Base-by-base conservation (phyloP, 441 rosid genomes). In the Erodium texanum region DNA sequence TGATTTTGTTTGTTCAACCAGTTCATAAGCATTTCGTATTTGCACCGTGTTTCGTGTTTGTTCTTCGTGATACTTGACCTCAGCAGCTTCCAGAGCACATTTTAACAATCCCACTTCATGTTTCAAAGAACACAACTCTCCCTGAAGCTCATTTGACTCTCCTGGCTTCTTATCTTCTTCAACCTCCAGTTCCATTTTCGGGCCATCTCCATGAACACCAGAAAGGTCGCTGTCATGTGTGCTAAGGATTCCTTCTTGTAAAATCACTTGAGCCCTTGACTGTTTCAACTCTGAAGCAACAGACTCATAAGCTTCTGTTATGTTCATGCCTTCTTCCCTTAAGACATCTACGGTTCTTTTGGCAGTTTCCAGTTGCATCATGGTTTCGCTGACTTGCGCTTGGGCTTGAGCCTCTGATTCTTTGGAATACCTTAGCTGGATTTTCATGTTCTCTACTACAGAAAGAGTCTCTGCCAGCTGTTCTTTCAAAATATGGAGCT, bases 361-460 rank as follows among this genome's bases (percentile, higher is more conserved):
- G 10, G 71, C 65, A 34, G 65, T 54, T 58, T 68, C 71, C 16
- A 68, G 74, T 68, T 75, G 71, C 64, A 16, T 59, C 68, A 66
- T 71, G 65, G 74, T 75, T 66, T 66, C 68, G 18, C 56, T 66
- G 15, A 43, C 68, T 20, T 20, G 65, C 4, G 36, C 94, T 71
- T 75, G 73, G n/a, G 98, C 93, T 64, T 69, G 82, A 71, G 96
- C 84, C 81, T 96, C 97, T 2, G 92, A 90, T 66, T 89, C 89
- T 75, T 86, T 84, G 73, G 87, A 86, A 70, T 83, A 83, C 66
- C 14, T 68, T 34, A 84, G 73, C 61, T 88, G 93, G 2, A 29
- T 72, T 82, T 82, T 85, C 64, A 90, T 79, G 64, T 81, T 85
- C 63, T 95, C 99, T 11, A 87, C 90, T n/a, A 95, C 78, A 52